A percentile compares a stretch with the other conserved stretches of the same genome.
Conservation (phyloP, 768 basidiomycete species). For the Mycena galopus region DNA sequence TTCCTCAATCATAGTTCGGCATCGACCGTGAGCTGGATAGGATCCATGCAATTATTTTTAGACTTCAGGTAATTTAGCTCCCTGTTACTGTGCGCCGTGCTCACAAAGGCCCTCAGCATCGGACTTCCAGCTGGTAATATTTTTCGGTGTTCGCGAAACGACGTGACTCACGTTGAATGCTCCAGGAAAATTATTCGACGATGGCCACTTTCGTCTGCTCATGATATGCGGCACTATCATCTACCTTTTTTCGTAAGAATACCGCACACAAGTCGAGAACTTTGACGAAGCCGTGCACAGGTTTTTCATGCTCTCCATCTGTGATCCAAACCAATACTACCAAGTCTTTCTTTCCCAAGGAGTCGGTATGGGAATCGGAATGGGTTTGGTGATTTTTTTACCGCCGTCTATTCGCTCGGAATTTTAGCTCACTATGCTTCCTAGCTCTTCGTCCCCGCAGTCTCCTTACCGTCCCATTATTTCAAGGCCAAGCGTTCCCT, state of each 20-base stretch:
- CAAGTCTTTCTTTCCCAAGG: constrained; percentile 46
- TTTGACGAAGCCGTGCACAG: neutral
- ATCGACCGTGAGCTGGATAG: constrained; percentile 34
- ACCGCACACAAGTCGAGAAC: neutral
- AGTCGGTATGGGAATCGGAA: constrained; percentile 50
- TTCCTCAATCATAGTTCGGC: constrained; percentile 32
- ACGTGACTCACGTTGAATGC: neutral
- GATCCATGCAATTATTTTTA: constrained; percentile 27
- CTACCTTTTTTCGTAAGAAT: constrained; percentile 34
- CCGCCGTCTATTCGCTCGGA: neutral
- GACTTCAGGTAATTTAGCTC: constrained; percentile 28
- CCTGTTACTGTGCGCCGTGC: neutral
- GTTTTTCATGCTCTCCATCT: constrained; percentile 43
- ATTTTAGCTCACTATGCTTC: neutral
- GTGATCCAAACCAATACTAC: constrained; percentile 40
- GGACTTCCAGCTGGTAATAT: constrained; percentile 32
- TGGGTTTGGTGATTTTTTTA: constrained; percentile 38
- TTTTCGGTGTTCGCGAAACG: neutral
- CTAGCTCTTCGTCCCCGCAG: constrained; percentile 52
- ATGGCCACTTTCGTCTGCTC: constrained; percentile 32
- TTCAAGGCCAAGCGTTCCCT: constrained; percentile 51
- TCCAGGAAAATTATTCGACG: constrained; percentile 31
- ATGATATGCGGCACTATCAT: constrained; percentile 29
- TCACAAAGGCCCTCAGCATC: constrained; percentile 18
- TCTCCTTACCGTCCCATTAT: constrained; percentile 54